Percentiles rank a stretch among this genome's conserved stretches.
Conservation (phyloP, 208 protist species). For the Herpetomonas tarakana region DNA sequence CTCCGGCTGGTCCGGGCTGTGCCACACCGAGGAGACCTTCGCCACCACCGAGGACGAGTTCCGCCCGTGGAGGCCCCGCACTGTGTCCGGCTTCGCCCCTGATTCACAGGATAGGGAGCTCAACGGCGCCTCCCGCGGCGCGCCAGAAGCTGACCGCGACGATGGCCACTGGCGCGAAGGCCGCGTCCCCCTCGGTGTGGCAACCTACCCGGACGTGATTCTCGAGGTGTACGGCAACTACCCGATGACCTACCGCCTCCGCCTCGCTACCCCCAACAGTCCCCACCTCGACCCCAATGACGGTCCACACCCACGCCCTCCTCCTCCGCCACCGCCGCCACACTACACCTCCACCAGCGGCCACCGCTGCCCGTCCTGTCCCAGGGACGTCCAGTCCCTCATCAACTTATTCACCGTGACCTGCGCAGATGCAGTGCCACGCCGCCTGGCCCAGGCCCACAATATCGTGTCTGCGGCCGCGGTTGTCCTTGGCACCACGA, state of each 20-base stretch:
- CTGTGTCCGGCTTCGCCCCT: background rate
- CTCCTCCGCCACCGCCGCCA: background rate
- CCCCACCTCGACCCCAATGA: too few relatives aligned
- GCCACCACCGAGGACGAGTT: background rate
- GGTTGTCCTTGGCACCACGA: background rate
- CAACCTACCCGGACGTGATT: too few relatives aligned
- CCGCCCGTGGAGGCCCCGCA: background rate
- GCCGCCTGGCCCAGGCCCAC: background rate
- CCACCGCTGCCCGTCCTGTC: background rate
- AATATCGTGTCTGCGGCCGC: background rate
- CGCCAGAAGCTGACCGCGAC: background rate
- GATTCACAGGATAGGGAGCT: background rate
- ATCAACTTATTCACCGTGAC: background rate
- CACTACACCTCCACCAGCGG: background rate
- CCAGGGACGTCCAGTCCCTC: background rate
- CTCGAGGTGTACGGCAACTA: too few relatives aligned
- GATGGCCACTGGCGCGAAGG: background rate
- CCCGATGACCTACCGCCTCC: too few relatives aligned
- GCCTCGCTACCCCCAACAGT: too few relatives aligned
- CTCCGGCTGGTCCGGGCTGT: background rate
- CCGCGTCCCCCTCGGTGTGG: too few relatives aligned
- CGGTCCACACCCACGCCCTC: background rate
- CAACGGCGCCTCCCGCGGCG: background rate
- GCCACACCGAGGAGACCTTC: background rate
- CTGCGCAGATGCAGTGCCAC: conserved; percentile 2